Evolutionary conservation across 148 eudicot genomes (phyloP).

Genomic region (Camellia sinensis): DNA sequence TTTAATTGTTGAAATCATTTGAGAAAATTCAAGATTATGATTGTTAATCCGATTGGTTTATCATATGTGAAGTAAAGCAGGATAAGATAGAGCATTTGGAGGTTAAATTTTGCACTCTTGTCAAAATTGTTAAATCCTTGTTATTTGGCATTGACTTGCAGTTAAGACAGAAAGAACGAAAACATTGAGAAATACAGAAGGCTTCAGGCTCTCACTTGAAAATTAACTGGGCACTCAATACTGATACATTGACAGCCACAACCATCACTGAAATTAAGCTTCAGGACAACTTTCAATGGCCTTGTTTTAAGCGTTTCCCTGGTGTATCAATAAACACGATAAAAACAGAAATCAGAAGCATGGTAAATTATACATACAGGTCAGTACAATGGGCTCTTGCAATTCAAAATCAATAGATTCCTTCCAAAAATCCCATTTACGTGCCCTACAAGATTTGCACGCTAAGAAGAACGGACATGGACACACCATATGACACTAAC

Average conservation of each 20-base stretch:
- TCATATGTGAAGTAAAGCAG: not conserved
- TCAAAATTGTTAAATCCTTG: not conserved
- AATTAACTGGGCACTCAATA: constrained; percentile 43
- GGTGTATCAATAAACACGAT: not conserved
- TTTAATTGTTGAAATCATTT: not conserved
- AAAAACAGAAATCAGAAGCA: not conserved
- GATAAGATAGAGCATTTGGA: not conserved
- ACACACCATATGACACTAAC: no score
- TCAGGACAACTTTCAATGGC: constrained; percentile 35
- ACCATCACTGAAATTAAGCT: constrained; percentile 47
- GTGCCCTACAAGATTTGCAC: not conserved
- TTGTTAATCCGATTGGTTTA: not conserved
- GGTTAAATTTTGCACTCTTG: not conserved
- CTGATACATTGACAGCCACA: constrained; percentile 39
- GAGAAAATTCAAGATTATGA: not conserved
- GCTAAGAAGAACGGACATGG: no score
- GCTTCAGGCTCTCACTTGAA: constrained; percentile 33
- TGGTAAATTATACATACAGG: not conserved
- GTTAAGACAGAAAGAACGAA: not conserved
- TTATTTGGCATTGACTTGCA: not conserved
- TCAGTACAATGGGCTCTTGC: not conserved
- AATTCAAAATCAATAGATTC: not conserved
- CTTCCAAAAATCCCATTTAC: not conserved
- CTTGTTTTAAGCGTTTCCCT: constrained; percentile 44
- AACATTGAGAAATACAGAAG: not conserved